Evolutionary conservation across 78 protist genomes (phyloP), one percentile per base, ranked within the genome.

Genomic region (Monosiga brevicollis): DNA sequence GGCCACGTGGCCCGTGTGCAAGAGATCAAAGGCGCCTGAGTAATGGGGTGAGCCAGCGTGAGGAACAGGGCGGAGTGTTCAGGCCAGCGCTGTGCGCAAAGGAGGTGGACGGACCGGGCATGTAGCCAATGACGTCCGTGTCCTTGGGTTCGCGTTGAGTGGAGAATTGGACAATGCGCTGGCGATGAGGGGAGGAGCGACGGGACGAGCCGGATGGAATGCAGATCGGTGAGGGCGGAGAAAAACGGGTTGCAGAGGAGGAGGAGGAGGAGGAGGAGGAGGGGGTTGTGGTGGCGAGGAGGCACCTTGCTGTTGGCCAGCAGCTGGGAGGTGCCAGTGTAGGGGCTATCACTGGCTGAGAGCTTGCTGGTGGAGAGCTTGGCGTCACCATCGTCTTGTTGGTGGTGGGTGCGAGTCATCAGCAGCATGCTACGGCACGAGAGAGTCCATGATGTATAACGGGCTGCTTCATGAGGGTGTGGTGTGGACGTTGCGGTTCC

Each of bases 11-110:
- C 97, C 98, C 32, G 78, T 89, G 84, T 94, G 98, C 90, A 96
- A 93, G 38, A 95, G 78, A 81, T 97, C 99, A 78, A 95, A 97
- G 74, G 89, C 89, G 55, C 98, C 99, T 79, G 62, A 49, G 62
- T 49, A 15, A 49, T 6, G 6, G 62, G 15, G 62, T 49, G 62
- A 49, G 62, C 15, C 29, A 49, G 62, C 15, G 62, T 49, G 62
- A n/a, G n/a, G n/a, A n/a, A n/a, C n/a, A n/a, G n/a, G n/a, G n/a
- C n/a, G n/a, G n/a, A n/a, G n/a, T n/a, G n/a, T n/a, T n/a, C n/a
- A n/a, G n/a, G n/a, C n/a, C n/a, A n/a, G n/a, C n/a, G n/a, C n/a
- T n/a, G n/a, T n/a, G n/a, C n/a, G n/a, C n/a, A n/a, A n/a, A n/a
- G n/a, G n/a, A n/a, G n/a, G 62, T 49, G 62, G 29, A 49, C 62